These are phyloP conservation scores for Entelexis sorbosivorans DNA, from an alignment of 1,139 yeast genomes.

Conservation along the genomic window DNA sequence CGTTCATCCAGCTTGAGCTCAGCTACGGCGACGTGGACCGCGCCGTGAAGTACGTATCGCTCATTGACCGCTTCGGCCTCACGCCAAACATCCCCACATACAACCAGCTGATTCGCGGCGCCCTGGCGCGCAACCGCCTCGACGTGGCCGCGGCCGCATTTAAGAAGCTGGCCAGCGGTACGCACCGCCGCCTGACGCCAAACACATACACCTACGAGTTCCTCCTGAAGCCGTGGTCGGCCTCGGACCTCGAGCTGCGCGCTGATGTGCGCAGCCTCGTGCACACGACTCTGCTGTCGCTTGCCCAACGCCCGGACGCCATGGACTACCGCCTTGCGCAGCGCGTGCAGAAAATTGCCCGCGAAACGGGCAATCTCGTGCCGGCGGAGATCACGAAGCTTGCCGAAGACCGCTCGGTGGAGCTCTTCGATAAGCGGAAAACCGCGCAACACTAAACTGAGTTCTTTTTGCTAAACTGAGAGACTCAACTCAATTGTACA, in stretches of 20 bases:
- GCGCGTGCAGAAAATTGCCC: constrained; percentile 10
- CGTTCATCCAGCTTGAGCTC: constrained; percentile 51
- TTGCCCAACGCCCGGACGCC: constrained; percentile 7
- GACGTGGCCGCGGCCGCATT: constrained; percentile 17
- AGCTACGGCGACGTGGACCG: constrained; percentile 38
- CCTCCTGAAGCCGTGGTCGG: constrained; percentile 13
- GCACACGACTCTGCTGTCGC: not conserved
- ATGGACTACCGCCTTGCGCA: constrained; percentile 21
- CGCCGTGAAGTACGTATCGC: constrained; percentile 41
- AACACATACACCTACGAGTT: constrained; percentile 22
- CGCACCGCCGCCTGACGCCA: constrained; percentile 16
- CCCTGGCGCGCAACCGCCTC: constrained; percentile 10
- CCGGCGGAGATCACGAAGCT: constrained; percentile 3
- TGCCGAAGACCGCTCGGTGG: constrained; percentile 7
- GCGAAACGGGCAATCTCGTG: constrained; percentile 8
- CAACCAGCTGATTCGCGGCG: constrained; percentile 49
- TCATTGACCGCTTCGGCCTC: constrained; percentile 35
- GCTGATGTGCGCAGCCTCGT: constrained; percentile 8
- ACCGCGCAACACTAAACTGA: not conserved
- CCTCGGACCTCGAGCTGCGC: constrained; percentile 5
- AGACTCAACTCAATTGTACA: not conserved
- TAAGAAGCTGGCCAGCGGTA: constrained; percentile 8
- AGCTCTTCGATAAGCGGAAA: constrained; percentile 10
- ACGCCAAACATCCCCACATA: constrained; percentile 40
- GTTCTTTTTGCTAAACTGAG: too few relatives aligned